Evolutionary conservation across 139 green algal genomes (phyloP), one percentile per base, ranked within the genome.

Genomic region (Micromonas commoda): DNA sequence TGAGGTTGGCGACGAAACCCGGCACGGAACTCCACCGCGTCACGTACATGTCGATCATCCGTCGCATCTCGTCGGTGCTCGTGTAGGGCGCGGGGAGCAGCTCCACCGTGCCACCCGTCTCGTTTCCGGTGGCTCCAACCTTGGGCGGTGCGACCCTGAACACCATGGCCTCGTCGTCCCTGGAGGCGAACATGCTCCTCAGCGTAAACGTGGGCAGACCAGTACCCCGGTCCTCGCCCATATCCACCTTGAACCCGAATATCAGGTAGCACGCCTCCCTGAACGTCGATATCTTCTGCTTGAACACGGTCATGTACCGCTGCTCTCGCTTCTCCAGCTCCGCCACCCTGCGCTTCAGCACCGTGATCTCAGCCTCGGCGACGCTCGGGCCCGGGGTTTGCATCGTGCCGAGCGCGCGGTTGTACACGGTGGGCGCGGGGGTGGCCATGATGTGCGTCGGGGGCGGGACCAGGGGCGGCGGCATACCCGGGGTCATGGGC

Each of bases 1-100:
- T 85, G 19, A 87, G 73, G 33, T 85, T 85, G 6, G 81, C 81
- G 6, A 81, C 79, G 65, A 85, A 72, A n/a, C 78, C 81, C 31
- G 81, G 81, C 21, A 85, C 79, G 19, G 21, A 83, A 2, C 57
- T 3, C 33, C 87, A 85, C 64, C 80, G n/a, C 28, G 38, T 53
- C 24, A 85, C 21, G 32, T 83, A 85, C 37, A 32, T 85, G 2
- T 84, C 51, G 26, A 85, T 76, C 80, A 73, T 38, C 69, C 9
- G 45, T 57, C 16, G 9, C 45, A 57, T 16, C 45, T 57, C 45
- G 9, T 9, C 45, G 9, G 45, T 23, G 9, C 16, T 16, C 45
- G 45, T 23, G 45, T 57, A 57, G 9, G 45, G 45, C 45, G 45
- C 16, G 9, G 45, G 45, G 9, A 57, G 16, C 45, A 57, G 45